Percentiles rank a stretch among this genome's conserved stretches.
Evolutionary conservation across 176 grass and related monocot species (phyloP).

Genomic region (Typha latifolia): DNA sequence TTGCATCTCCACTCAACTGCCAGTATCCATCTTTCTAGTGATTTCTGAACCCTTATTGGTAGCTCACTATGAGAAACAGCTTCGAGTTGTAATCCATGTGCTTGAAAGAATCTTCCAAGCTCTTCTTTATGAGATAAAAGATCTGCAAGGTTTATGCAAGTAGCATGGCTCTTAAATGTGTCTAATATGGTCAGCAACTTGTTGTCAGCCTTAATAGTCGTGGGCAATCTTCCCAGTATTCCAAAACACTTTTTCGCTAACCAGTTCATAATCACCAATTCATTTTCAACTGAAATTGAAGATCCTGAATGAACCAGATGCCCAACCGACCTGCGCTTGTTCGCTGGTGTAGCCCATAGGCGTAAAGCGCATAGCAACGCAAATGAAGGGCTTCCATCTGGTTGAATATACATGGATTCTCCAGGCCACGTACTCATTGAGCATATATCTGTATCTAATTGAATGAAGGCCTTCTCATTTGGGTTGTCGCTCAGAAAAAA

Average conservation of each 20-base stretch:
- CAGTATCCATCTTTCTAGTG: too few relatives aligned
- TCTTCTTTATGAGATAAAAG: slow-evolving; percentile 23
- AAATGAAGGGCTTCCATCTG: slow-evolving; percentile 70
- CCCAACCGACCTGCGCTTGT: slow-evolving; percentile 32
- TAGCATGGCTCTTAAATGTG: slow-evolving; percentile 29
- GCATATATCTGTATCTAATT: slow-evolving; percentile 56
- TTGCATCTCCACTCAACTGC: too few relatives aligned
- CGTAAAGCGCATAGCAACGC: slow-evolving; percentile 59
- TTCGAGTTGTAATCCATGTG: slow-evolving; percentile 32
- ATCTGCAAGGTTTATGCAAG: slow-evolving; percentile 20
- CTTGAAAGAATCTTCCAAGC: slow-evolving; percentile 33
- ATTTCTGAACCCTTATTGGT: too few relatives aligned
- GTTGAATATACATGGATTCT: slow-evolving; percentile 69
- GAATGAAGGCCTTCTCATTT: slow-evolving; percentile 74
- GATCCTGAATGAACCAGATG: slow-evolving; percentile 51
- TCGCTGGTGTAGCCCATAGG: slow-evolving; percentile 43
- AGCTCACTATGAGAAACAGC: too few relatives aligned
- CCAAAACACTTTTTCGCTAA: slow-evolving; percentile 43
- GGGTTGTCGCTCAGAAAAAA: slow-evolving; percentile 72
- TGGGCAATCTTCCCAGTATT: slow-evolving; percentile 40
- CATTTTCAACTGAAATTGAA: slow-evolving; percentile 66
- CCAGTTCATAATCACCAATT: slow-evolving; percentile 62
- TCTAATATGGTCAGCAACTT: slow-evolving; percentile 31
- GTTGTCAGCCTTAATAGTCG: slow-evolving; percentile 44
- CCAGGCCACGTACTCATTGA: slow-evolving; percentile 39